Conservation (phyloP, 331 rosid genomes). For the Quercus tomentella region DNA sequence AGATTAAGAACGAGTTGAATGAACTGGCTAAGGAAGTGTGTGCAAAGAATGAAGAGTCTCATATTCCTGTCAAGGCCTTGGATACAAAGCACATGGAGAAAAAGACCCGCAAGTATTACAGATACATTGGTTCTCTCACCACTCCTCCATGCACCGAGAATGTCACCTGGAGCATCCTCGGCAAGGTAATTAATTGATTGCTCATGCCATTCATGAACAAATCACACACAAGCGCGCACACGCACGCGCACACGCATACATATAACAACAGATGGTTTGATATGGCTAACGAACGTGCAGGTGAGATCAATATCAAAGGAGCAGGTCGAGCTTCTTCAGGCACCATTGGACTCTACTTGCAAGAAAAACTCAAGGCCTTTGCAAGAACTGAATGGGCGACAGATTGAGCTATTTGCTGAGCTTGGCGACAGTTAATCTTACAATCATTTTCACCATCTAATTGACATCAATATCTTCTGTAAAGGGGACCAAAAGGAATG, state of each 20-base stretch:
- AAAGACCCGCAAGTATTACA: constrained; percentile 42
- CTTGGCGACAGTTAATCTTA: background rate
- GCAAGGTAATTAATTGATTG: constrained; percentile 38
- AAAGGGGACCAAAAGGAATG: too few species aligned
- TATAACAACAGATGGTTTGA: background rate
- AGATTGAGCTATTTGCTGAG: constrained; percentile 38
- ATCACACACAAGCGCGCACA: too few species aligned
- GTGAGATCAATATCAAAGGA: constrained; percentile 58
- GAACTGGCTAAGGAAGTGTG: constrained; percentile 31
- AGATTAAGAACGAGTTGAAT: constrained; percentile 48
- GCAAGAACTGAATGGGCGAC: constrained; percentile 65
- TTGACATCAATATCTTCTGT: too few species aligned
- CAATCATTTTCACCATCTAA: background rate
- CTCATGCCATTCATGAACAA: background rate
- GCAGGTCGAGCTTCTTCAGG: constrained; percentile 52
- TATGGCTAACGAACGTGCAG: constrained; percentile 29
- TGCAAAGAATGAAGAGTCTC: constrained; percentile 27
- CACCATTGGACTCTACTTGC: constrained; percentile 41
- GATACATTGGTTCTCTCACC: constrained; percentile 78
- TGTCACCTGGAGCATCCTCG: constrained; percentile 62
- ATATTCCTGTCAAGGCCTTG: constrained; percentile 38
- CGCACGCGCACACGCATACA: too few species aligned
- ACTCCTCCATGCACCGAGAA: constrained; percentile 83
- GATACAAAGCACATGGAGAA: constrained; percentile 26
- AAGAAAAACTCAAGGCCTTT: constrained; percentile 68